phyloP scores from a whole-genome alignment of 495 filamentous ascomycete species.

The Parmelia sp. region DNA sequence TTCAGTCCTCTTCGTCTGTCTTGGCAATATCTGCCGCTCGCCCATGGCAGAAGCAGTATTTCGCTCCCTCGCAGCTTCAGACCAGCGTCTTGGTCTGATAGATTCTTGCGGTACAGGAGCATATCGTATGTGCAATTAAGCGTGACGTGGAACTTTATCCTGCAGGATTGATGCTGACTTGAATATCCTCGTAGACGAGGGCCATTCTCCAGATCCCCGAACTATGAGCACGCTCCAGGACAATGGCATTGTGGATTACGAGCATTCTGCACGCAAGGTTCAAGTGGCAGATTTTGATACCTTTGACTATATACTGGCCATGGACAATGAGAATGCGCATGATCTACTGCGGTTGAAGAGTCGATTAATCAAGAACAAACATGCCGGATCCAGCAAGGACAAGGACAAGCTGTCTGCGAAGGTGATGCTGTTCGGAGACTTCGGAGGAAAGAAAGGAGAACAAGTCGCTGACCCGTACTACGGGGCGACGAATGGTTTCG shows the following conservation, averaged over 20 bases:
- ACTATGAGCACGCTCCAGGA: constrained; percentile 73
- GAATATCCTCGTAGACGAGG: constrained; percentile 28
- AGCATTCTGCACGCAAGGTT: constrained; percentile 72
- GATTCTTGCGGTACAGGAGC: constrained; percentile 87
- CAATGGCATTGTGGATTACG: constrained; percentile 69
- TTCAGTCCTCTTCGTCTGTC: constrained; percentile 89
- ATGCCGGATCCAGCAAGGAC: constrained; percentile 38
- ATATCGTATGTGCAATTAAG: constrained; percentile 51
- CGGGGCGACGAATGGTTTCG: constrained; percentile 74
- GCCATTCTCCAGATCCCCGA: constrained; percentile 68
- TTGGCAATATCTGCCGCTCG: constrained; percentile 92
- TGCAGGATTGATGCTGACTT: neutral
- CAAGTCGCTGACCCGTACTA: constrained; percentile 91
- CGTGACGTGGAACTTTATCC: neutral
- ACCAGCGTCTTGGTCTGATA: constrained; percentile 57
- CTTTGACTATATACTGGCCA: constrained; percentile 91
- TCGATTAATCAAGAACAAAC: constrained; percentile 45
- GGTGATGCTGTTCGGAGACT: constrained; percentile 82
- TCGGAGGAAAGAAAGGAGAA: constrained; percentile 59
- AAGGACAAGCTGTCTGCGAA: constrained; percentile 33
- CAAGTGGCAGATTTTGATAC: constrained; percentile 62
- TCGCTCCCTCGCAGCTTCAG: constrained; percentile 58
- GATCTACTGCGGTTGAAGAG: constrained; percentile 58
- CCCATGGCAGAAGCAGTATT: constrained; percentile 97
- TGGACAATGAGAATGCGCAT: constrained; percentile 79